Evolutionary conservation across 163 green algal genomes (phyloP).

Genomic region (Scenedesmus sp.): DNA sequence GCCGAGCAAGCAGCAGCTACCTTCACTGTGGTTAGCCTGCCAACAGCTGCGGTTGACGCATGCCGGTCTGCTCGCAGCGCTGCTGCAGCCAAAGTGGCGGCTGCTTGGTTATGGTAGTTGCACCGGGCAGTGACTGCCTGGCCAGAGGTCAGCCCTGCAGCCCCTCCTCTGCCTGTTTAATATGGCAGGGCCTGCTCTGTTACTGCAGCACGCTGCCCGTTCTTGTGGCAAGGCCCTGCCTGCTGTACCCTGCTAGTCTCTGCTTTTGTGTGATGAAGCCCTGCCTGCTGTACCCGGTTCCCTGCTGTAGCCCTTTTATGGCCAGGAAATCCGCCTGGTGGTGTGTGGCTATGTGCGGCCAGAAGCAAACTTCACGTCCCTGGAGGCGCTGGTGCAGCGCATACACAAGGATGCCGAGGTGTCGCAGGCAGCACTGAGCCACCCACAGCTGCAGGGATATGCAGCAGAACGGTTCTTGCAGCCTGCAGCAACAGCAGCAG

Average conservation of each 20-base stretch:
- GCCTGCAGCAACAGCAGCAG: conserved; percentile 2
- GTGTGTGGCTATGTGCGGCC: conserved; percentile 79
- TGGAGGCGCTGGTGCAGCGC: conserved; percentile 84
- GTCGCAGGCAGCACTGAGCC: conserved; percentile 66
- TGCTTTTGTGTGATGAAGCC: background rate
- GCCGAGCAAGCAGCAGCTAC: too few species aligned
- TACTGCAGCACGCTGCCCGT: too few species aligned
- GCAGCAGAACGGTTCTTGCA: conserved; percentile 36
- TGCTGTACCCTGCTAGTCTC: background rate
- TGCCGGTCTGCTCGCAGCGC: too few species aligned
- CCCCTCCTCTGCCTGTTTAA: too few species aligned
- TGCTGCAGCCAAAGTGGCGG: too few species aligned
- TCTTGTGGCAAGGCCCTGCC: too few species aligned
- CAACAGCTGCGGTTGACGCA: too few species aligned
- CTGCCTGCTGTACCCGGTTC: background rate
- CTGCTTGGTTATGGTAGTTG: too few species aligned
- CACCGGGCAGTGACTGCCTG: too few species aligned
- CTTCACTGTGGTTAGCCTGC: too few species aligned
- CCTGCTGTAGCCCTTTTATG: conserved; percentile 84
- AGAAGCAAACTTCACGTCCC: conserved; percentile 79
- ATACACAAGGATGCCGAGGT: conserved; percentile 89
- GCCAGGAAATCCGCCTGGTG: conserved; percentile 81
- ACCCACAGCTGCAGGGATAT: conserved; percentile 22
- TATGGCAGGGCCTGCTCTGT: too few species aligned
- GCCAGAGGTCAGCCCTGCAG: too few species aligned